These are phyloP conservation scores for Cryptosporidium ubiquitum DNA, from an alignment of 169 alveolate genomes.

Conservation along the genomic window DNA sequence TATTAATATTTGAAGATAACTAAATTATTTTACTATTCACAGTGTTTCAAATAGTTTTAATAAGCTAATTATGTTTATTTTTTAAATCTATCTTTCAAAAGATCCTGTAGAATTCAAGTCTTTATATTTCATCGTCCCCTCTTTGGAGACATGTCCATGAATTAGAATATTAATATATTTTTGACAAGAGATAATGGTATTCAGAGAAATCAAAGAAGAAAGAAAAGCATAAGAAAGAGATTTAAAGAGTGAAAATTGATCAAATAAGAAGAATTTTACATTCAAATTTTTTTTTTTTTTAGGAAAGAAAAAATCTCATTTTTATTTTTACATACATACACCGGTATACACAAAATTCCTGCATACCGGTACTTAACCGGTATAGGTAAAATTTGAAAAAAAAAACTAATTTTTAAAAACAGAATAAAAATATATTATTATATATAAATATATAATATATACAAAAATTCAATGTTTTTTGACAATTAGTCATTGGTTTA, in stretches of 20 bases:
- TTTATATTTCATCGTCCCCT: background rate
- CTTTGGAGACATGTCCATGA: conserved; percentile 12
- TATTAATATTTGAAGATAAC: background rate
- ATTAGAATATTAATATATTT: background rate
- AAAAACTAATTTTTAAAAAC: background rate
- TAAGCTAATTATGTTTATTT: too few species aligned
- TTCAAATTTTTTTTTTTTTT: too few species aligned
- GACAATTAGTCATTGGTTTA: background rate
- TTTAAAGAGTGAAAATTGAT: too few species aligned
- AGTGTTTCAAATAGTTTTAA: too few species aligned
- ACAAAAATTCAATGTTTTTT: background rate
- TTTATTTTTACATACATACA: background rate
- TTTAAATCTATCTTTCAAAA: background rate
- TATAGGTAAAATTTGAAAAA: background rate
- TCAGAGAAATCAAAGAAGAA: background rate
- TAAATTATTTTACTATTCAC: background rate
- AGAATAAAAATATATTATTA: background rate
- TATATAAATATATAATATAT: too few species aligned
- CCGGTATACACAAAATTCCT: background rate
- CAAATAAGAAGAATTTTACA: background rate
- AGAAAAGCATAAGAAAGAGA: background rate
- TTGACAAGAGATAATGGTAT: background rate
- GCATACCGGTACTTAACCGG: background rate
- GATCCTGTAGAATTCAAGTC: background rate
- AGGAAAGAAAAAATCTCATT: background rate